Conservation (phyloP, 1,139 yeast genomes). For the Geotrichum restrictum region DNA sequence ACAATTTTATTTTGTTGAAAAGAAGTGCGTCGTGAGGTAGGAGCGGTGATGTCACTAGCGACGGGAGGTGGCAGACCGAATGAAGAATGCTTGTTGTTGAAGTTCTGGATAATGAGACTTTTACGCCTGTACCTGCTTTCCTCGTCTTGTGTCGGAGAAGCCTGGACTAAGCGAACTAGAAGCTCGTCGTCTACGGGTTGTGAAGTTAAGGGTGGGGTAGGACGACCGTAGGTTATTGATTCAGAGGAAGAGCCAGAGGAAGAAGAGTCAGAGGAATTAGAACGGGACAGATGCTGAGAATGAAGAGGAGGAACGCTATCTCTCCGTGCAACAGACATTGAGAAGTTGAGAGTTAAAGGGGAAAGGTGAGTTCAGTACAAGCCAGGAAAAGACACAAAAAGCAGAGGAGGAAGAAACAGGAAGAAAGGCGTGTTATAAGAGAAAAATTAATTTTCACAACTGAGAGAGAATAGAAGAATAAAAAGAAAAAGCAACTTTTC, state of each 20-base stretch:
- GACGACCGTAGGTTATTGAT: not conserved
- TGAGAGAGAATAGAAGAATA: no score
- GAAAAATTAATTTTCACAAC: not conserved
- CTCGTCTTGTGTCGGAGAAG: conserved; percentile 4
- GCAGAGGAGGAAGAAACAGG: not conserved
- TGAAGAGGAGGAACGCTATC: not conserved
- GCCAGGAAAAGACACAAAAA: not conserved
- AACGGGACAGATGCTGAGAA: not conserved
- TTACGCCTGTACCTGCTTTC: conserved; percentile 5
- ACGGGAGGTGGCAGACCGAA: not conserved
- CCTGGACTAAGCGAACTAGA: conserved; percentile 1
- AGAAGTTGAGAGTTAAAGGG: not conserved
- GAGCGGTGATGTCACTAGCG: not conserved
- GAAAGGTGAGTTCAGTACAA: not conserved
- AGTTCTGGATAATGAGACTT: conserved; percentile 16
- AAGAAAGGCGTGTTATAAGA: not conserved
- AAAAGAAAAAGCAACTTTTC: no score
- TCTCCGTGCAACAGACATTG: conserved; percentile 3
- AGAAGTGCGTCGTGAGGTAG: not conserved
- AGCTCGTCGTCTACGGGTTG: not conserved
- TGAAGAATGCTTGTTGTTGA: conserved; percentile 15
- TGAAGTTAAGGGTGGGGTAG: not conserved
- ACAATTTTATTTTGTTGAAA: conserved; percentile 2
- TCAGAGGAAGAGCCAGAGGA: not conserved
- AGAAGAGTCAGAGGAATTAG: not conserved